phyloP scores from a whole-genome alignment of 148 eudicot species.

The Agrostemma githago region DNA sequence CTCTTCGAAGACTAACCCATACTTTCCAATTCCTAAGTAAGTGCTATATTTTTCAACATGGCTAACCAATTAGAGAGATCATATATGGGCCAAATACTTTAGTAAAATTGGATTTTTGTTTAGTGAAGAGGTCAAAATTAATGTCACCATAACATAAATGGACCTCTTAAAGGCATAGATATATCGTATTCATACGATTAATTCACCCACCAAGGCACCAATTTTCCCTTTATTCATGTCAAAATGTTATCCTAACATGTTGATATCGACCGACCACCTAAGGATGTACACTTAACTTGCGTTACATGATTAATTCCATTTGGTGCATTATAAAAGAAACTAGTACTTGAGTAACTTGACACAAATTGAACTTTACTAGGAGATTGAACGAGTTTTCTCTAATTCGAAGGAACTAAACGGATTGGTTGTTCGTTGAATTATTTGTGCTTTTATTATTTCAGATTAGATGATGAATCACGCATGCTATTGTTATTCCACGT shows the following conservation, averaged over 20 bases:
- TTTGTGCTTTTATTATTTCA: too few species aligned
- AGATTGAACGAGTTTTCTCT: too few species aligned
- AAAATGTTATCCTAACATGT: conserved; percentile 4
- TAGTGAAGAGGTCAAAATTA: not conserved
- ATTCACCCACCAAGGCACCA: not conserved
- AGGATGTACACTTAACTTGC: conserved; percentile 2
- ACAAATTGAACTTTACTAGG: too few species aligned
- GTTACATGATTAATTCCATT: not conserved
- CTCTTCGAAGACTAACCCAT: too few species aligned
- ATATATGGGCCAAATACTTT: too few species aligned
- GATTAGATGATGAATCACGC: too few species aligned
- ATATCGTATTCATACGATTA: not conserved
- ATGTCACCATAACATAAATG: not conserved
- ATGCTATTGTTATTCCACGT: too few species aligned
- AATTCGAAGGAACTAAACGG: too few species aligned
- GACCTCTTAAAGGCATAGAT: not conserved
- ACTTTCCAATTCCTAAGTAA: too few species aligned
- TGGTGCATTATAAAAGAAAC: not conserved
- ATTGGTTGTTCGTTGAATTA: too few species aligned
- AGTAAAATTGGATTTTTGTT: not conserved
- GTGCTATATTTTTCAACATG: too few species aligned
- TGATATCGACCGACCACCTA: not conserved
- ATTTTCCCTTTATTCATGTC: not conserved
- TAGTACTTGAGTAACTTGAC: not conserved
- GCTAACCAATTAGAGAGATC: too few species aligned